A percentile compares a stretch with the other conserved stretches of the same genome.
Evolutionary conservation across 805 yeast genomes (phyloP).

Genomic region (Ogataea glucozyma): DNA sequence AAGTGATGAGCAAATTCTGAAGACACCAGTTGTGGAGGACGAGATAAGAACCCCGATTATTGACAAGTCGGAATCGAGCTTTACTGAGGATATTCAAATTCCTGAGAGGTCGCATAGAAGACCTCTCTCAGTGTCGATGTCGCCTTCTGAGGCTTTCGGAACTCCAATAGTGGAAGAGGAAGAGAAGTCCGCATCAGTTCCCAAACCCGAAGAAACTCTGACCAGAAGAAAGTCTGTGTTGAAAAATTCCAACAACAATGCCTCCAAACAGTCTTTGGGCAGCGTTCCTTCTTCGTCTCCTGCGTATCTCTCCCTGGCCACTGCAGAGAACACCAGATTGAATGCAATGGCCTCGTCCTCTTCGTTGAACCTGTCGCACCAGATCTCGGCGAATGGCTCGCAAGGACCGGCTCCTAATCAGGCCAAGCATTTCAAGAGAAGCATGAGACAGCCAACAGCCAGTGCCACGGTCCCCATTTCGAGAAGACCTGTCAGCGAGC

Average conservation of each 20-base stretch:
- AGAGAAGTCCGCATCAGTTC: too few species aligned
- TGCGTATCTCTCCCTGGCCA: constrained; percentile 67
- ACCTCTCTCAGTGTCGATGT: constrained; percentile 15
- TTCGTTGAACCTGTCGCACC: constrained; percentile 33
- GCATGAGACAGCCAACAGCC: constrained; percentile 30
- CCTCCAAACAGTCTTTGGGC: constrained; percentile 21
- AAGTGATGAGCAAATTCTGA: constrained; percentile 7
- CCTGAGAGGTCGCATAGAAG: constrained; percentile 39
- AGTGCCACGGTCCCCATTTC: constrained; percentile 4
- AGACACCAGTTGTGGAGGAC: constrained; percentile 18
- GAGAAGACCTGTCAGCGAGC: constrained; percentile 35
- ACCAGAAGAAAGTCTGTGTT: constrained; percentile 48
- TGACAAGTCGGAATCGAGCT: background rate
- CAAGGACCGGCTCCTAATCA: constrained; percentile 9
- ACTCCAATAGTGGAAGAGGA: constrained; percentile 2
- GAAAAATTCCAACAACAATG: constrained; percentile 35
- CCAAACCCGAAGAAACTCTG: background rate
- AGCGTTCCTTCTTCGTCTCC: constrained; percentile 50
- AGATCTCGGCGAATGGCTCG: constrained; percentile 15
- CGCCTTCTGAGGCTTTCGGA: constrained; percentile 5
- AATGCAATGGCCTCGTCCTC: constrained; percentile 58
- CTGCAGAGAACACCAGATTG: constrained; percentile 76
- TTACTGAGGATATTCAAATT: constrained; percentile 18
- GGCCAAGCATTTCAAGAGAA: constrained; percentile 31
- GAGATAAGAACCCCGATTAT: constrained; percentile 26